phyloP scores from a whole-genome alignment of 2,329 filamentous ascomycete genomes.

The Sporothrix luriei region DNA sequence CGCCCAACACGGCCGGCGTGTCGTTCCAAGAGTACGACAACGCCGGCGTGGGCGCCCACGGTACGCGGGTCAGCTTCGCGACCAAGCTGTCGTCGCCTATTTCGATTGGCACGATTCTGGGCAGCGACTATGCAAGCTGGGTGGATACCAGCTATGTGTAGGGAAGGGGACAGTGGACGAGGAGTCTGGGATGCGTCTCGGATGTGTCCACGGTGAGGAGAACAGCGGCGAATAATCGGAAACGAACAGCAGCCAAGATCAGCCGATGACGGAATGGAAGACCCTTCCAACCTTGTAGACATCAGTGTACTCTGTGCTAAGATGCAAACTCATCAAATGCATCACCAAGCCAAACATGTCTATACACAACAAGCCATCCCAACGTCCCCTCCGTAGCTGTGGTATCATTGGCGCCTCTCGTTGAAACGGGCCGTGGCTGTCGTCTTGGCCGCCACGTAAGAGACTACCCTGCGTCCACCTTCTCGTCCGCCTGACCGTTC shows the following conservation, averaged over 20 bases:
- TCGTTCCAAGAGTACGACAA: slow-evolving; percentile 11
- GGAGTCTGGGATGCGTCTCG: too few relatives aligned
- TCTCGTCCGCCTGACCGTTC: neutral
- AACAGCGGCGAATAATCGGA: too few relatives aligned
- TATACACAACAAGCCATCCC: too few relatives aligned
- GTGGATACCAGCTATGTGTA: slow-evolving; percentile 6
- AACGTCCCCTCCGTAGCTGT: too few relatives aligned
- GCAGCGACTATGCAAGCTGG: slow-evolving; percentile 1
- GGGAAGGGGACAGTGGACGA: neutral
- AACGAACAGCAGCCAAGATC: too few relatives aligned
- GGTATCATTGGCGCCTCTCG: neutral
- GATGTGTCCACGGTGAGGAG: too few relatives aligned
- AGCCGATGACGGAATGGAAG: too few relatives aligned
- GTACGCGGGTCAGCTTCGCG: neutral
- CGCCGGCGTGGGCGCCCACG: neutral
- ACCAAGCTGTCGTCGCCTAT: neutral
- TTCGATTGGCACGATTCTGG: neutral
- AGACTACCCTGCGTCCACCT: neutral
- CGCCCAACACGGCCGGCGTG: neutral
- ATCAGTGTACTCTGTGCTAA: too few relatives aligned
- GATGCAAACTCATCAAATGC: too few relatives aligned
- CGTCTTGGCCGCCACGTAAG: neutral
- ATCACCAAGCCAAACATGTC: too few relatives aligned
- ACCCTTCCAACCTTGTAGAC: too few relatives aligned
- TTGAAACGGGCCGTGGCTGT: neutral